Conservation (phyloP, 164 flowering plant species). For the Santalum album region DNA sequence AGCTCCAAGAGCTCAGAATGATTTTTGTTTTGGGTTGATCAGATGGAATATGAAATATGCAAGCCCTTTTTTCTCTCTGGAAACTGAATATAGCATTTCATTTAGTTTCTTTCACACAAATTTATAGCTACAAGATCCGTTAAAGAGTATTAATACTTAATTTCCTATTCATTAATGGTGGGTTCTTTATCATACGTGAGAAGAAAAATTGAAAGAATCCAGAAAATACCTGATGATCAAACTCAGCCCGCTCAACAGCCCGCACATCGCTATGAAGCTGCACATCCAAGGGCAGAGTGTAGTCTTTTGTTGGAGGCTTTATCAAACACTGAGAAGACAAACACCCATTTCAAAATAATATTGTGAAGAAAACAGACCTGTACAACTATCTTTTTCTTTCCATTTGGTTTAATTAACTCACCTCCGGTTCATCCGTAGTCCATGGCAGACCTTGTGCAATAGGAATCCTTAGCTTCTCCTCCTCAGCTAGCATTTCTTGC, state of each 20-base stretch:
- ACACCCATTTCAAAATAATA: no score
- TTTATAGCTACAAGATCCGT: no score
- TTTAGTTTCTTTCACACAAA: not conserved
- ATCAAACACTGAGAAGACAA: conserved; percentile 57
- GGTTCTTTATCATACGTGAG: no score
- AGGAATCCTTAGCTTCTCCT: conserved; percentile 72
- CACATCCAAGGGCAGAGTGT: conserved; percentile 60
- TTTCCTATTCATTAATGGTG: not conserved
- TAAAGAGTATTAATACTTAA: not conserved
- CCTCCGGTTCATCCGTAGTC: conserved; percentile 99
- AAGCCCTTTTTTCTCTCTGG: no score
- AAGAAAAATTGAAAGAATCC: no score
- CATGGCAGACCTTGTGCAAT: conserved; percentile 97
- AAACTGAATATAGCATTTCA: no score
- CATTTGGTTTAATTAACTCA: conserved; percentile 15
- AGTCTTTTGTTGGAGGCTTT: conserved; percentile 82
- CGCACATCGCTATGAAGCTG: conserved; percentile 73
- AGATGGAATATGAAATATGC: no score
- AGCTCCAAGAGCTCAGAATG: no score
- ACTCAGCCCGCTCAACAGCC: conserved; percentile 90
- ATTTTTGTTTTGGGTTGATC: no score
- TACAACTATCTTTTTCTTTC: no score
- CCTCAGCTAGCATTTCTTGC: conserved; percentile 61
- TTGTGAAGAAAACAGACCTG: no score
- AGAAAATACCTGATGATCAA: conserved; percentile 62